Conservation (phyloP, 371 early-diverging fungal species). For the Circinella umbellata region DNA sequence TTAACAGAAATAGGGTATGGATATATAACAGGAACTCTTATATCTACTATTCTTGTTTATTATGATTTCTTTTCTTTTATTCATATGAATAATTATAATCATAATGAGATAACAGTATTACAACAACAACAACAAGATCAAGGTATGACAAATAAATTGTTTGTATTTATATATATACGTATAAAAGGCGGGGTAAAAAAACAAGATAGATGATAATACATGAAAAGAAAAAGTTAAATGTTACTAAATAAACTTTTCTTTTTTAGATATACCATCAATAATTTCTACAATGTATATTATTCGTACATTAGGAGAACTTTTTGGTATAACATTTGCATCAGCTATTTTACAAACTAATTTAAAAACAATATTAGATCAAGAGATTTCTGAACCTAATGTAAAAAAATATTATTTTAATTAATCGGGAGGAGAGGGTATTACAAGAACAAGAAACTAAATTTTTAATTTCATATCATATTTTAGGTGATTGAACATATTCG, state of each 20-base stretch:
- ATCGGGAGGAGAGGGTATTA: no score
- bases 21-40: neutral
- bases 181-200: neutral
- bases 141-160: no score
- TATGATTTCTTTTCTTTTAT: no score
- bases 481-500: constrained; percentile 1
- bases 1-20: neutral
- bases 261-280: neutral
- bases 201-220: neutral
- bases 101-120: no score
- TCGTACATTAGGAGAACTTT: neutral
- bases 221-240: neutral
- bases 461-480: neutral
- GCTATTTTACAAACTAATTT: constrained; percentile 3
- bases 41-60: neutral
- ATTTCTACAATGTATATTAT: neutral
- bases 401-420: neutral
- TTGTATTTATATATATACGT: no score
- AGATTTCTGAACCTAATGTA: neutral
- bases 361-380: neutral
- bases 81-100: no score
- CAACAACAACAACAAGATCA: no score
- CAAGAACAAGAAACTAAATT: neutral
- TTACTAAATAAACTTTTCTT: neutral
- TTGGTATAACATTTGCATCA: neutral